phyloP scores from a whole-genome alignment of 2,329 filamentous ascomycete genomes.

The Sphaerulina populicola region DNA sequence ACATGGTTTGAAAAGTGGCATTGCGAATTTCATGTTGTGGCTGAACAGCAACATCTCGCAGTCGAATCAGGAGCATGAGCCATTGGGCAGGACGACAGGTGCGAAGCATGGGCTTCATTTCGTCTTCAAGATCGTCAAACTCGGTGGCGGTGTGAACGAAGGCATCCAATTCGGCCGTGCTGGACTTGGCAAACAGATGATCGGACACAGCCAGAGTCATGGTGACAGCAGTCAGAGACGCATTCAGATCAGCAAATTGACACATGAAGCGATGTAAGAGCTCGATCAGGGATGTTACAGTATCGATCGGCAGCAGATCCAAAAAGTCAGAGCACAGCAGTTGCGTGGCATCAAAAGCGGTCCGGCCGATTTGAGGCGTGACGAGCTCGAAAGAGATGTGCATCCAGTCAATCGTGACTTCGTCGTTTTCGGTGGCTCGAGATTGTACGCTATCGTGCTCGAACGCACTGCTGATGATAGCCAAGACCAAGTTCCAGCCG shows the following conservation, averaged over 20 bases:
- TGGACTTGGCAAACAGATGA: constrained; percentile 55
- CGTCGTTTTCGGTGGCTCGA: constrained; percentile 9
- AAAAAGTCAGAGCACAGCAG: constrained; percentile 94
- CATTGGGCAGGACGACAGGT: constrained; percentile 53
- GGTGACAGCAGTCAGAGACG: constrained; percentile 88
- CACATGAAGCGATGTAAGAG: constrained; percentile 82
- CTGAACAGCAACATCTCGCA: constrained; percentile 64
- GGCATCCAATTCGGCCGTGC: constrained; percentile 32
- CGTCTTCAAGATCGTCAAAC: constrained; percentile 21
- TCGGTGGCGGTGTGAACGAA: constrained; percentile 19
- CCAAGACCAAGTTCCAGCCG: constrained; percentile 80
- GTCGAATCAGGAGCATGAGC: constrained; percentile 64
- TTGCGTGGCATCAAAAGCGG: constrained; percentile 81
- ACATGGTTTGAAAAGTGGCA: constrained; percentile 80
- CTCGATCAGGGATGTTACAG: constrained; percentile 73
- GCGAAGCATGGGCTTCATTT: constrained; percentile 11
- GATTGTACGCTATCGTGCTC: constrained; percentile 31
- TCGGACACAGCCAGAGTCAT: constrained; percentile 96
- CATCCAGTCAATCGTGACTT: constrained; percentile 26
- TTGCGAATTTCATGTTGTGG: constrained; percentile 68
- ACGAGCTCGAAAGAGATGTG: constrained; percentile 33
- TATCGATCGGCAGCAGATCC: constrained; percentile 56
- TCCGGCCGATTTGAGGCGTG: constrained; percentile 69
- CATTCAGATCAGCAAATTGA: constrained; percentile 87
- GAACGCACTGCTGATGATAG: constrained; percentile 78